phyloP scores from a whole-genome alignment of 2,329 filamentous ascomycete species.

The Macrophomina pseudophaseolina region DNA sequence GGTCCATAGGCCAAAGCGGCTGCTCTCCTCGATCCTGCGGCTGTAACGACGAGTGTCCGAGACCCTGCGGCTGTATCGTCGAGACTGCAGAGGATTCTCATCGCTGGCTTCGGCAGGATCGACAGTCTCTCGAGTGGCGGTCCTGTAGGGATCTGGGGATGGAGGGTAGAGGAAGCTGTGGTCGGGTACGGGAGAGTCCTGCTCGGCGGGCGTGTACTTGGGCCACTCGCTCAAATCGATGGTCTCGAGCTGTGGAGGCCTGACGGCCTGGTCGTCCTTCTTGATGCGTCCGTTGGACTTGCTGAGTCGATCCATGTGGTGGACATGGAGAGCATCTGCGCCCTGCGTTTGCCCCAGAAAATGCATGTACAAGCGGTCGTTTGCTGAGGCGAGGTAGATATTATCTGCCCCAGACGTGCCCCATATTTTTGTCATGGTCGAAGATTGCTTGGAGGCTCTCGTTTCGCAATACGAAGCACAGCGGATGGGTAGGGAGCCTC shows the following conservation, averaged over 20 bases:
- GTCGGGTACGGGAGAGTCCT: background rate
- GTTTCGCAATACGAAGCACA: constrained; percentile 20
- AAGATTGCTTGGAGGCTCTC: background rate
- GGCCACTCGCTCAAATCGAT: constrained; percentile 15
- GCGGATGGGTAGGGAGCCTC: background rate
- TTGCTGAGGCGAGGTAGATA: constrained; percentile 13
- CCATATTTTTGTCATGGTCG: constrained; percentile 13
- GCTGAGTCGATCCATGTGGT: constrained; percentile 17
- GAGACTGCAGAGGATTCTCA: background rate
- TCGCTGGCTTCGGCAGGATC: background rate
- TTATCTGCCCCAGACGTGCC: constrained; percentile 14
- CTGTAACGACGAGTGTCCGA: constrained; percentile 4
- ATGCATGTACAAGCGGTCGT: constrained; percentile 7
- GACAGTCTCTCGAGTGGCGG: background rate
- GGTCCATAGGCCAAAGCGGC: constrained; percentile 16
- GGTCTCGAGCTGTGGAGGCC: constrained; percentile 10
- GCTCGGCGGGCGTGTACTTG: background rate
- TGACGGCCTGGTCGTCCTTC: background rate
- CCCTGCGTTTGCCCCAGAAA: constrained; percentile 15
- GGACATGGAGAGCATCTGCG: constrained; percentile 20
- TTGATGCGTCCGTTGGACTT: background rate
- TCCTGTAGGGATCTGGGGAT: background rate
- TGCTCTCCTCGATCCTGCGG: constrained; percentile 16
- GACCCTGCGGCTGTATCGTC: constrained; percentile 15
- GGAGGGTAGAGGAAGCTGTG: constrained; percentile 9